Evolutionary conservation across 1,139 yeast species (phyloP).

Genomic region (Diutina pseudorugosa): DNA sequence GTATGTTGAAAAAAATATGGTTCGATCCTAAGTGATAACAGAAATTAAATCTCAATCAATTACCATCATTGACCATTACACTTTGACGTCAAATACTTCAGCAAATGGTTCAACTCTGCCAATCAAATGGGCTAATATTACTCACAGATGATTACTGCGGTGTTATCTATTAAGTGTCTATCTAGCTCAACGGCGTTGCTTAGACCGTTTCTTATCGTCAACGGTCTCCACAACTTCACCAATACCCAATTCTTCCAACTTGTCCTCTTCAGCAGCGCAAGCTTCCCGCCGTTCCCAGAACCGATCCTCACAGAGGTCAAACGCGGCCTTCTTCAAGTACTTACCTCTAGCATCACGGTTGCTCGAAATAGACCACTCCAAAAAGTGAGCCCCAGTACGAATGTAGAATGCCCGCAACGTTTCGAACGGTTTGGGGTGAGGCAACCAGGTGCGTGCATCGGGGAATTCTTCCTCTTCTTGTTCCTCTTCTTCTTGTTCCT

Average conservation of each 20-base stretch:
- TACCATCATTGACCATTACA: too few species aligned
- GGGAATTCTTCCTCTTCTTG: slow-evolving; percentile 65
- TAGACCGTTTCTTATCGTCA: not conserved
- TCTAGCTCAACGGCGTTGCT: not conserved
- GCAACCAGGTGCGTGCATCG: slow-evolving; percentile 91
- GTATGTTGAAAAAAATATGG: not conserved
- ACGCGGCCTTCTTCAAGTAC: slow-evolving; percentile 77
- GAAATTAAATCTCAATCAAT: too few species aligned
- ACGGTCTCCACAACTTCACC: slow-evolving; percentile 69
- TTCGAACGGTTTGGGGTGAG: slow-evolving; percentile 96
- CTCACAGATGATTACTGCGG: too few species aligned
- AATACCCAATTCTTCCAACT: slow-evolving; percentile 79
- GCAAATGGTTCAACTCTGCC: too few species aligned
- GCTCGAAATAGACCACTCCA: slow-evolving; percentile 87
- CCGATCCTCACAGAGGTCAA: slow-evolving; percentile 84
- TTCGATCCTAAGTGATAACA: not conserved
- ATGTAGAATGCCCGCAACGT: slow-evolving; percentile 69
- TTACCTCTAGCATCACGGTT: slow-evolving; percentile 85
- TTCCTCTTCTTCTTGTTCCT: slow-evolving; percentile 45
- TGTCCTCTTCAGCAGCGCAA: slow-evolving; percentile 78
- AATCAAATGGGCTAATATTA: too few species aligned
- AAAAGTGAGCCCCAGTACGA: slow-evolving; percentile 75
- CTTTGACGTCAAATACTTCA: too few species aligned
- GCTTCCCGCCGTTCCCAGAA: slow-evolving; percentile 99
- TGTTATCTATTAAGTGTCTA: not conserved